Conservation (phyloP, 192 early-diverging fungal genomes). For the Rhizophlyctis rosea region DNA sequence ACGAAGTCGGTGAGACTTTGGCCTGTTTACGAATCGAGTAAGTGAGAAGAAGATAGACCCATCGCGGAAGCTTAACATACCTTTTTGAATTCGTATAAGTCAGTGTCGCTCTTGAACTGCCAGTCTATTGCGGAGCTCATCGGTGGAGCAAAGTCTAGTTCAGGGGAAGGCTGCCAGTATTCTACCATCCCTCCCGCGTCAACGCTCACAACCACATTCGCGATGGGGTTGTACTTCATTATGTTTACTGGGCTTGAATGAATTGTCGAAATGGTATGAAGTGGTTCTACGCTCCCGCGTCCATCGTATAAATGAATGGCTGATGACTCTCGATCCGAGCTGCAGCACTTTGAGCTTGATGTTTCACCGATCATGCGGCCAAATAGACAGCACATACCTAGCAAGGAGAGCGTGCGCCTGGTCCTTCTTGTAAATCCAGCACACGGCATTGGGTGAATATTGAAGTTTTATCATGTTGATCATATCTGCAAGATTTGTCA, state of each 20-base stretch:
- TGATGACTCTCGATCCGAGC: conserved; percentile 70
- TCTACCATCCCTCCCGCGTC: conserved; percentile 90
- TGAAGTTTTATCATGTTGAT: conserved; percentile 87
- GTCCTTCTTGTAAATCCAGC: conserved; percentile 83
- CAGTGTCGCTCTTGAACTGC: conserved; percentile 88
- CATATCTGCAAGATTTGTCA: conserved; percentile 71
- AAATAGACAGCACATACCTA: conserved; percentile 47
- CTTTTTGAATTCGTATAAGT: conserved; percentile 96
- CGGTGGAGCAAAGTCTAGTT: conserved; percentile 3
- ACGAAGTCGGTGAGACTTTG: conserved; percentile 72
- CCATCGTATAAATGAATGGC: conserved; percentile 83
- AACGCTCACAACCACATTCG: conserved; percentile 75
- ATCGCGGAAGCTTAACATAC: conserved; percentile 30
- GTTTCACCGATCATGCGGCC: not conserved
- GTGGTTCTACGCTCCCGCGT: conserved; percentile 56
- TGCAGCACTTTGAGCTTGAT: conserved; percentile 19
- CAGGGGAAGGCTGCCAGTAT: conserved; percentile 72
- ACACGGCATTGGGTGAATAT: conserved; percentile 71
- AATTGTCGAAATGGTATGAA: conserved; percentile 61
- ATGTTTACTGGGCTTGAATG: conserved; percentile 73
- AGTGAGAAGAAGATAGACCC: not conserved
- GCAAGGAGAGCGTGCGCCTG: conserved; percentile 82
- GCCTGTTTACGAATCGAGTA: conserved; percentile 35
- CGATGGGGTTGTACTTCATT: conserved; percentile 76
- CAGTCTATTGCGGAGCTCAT: conserved; percentile 47